Base-by-base conservation (phyloP, 2,329 filamentous ascomycete genomes). In the Lachnellula arida region DNA sequence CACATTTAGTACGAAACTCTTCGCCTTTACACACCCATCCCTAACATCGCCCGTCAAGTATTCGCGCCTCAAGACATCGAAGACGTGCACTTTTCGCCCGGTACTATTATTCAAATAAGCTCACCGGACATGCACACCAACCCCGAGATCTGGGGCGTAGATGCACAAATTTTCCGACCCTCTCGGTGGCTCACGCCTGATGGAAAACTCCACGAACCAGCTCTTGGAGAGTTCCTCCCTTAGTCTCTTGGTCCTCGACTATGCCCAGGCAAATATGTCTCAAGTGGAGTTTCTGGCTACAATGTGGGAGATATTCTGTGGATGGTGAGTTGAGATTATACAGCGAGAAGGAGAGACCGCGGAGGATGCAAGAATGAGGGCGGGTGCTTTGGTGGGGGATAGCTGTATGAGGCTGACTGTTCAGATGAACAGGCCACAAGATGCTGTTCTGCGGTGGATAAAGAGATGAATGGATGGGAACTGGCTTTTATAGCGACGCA, bases 141-240 rank as follows among this genome's bases (percentile, higher is more conserved):
- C 63, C 81, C 81, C 23, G 23, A 3, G 77, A 74, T 52, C 78
- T 79, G 63, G 84, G 81, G 80, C 46, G 57, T 5, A 54, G 68
- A 84, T 56, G 70, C 79, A 2, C 71, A 78, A 28, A 71, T 76
- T 40, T 85, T 82, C 68, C 72, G 76, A 44, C 81, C 81, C 0
- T 78, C 82, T 63, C 75, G 81, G 42, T 84, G 81, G 81, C 69
- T 84, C 34, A 48, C 55, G 5, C 23, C 48, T 53, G 17, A 22
- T 44, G 9, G 37, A 42, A 34, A 51, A 4, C 22, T 57, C 5
- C 50, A 51, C 35, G 39, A 59, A 17, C 54, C 57, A n/a, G 46
- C 50, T 14, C 53, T 39, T 14, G 54, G 57, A 22, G 34, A 61
- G 5, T 71, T 64, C 57, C 53, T 68, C 9, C 64, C 68, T 8